These are phyloP conservation scores for Aureobasidium subglaciale DNA, from an alignment of 2,329 filamentous ascomycete genomes.

Conservation along the genomic window DNA sequence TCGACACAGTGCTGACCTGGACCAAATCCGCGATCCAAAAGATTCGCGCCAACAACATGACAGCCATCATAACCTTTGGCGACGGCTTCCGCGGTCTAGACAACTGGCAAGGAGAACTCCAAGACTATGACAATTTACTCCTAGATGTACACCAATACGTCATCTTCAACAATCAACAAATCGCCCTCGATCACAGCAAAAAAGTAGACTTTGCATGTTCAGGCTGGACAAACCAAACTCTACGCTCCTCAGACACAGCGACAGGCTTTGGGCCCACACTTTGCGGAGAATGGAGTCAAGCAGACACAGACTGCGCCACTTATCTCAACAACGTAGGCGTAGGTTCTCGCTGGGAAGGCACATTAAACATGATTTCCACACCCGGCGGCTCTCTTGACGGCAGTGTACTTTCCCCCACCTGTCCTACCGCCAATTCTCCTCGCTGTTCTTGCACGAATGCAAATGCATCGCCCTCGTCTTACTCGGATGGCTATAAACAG, in stretches of 20 bases:
- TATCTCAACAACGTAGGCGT: slow-evolving; percentile 84
- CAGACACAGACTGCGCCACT: slow-evolving; percentile 86
- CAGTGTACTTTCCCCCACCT: slow-evolving; percentile 62
- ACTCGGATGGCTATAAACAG: slow-evolving; percentile 68
- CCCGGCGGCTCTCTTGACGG: slow-evolving; percentile 49
- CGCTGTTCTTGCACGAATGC: slow-evolving; percentile 68
- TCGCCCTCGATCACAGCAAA: slow-evolving; percentile 70
- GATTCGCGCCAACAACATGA: slow-evolving; percentile 69
- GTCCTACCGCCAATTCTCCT: slow-evolving; percentile 56
- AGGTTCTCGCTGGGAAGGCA: slow-evolving; percentile 89
- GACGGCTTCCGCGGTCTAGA: slow-evolving; percentile 89
- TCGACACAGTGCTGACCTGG: slow-evolving; percentile 67
- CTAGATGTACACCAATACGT: slow-evolving; percentile 99
- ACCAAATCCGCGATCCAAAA: slow-evolving; percentile 64
- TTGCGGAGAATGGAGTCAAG: slow-evolving; percentile 95
- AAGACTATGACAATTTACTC: slow-evolving; percentile 63
- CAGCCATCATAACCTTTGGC: slow-evolving; percentile 71
- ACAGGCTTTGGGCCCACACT: slow-evolving; percentile 89
- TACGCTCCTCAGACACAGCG: slow-evolving; percentile 60
- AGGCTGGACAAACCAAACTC: slow-evolving; percentile 76
- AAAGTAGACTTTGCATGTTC: slow-evolving; percentile 84
- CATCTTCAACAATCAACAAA: slow-evolving; percentile 89
- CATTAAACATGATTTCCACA: slow-evolving; percentile 51
- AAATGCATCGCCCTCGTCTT: slow-evolving; percentile 64
- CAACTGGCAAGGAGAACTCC: slow-evolving; percentile 83